Base-by-base conservation (phyloP, 805 yeast species). In the Nakazawaea ernobii region DNA sequence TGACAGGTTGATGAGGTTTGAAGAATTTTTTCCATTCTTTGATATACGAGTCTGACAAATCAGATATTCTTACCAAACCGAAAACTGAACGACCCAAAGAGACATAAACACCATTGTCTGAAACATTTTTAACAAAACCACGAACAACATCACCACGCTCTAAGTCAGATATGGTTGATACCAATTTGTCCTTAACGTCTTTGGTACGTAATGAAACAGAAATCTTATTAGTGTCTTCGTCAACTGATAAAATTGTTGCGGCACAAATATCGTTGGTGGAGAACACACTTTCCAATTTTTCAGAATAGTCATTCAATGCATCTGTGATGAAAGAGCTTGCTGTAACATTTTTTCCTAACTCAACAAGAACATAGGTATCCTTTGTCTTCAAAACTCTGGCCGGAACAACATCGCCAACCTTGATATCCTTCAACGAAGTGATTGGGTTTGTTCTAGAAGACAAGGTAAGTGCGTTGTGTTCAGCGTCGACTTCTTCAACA, bases 11-110 rank as follows among this genome's bases (percentile, higher is more conserved):
- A 62, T 85, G 80, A 27, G 79, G 74, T 52, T 74, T 74, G 74
- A 75, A 88, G 52, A 73, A 77, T 53, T 80, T 81, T 70, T 87
- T 87, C 98, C 98, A 92, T 49, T 92, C 95, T 57, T 84, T 85
- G 59, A 89, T 68, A 57, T 69, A 87, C 1, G 84, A 72, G 57
- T 92, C 98, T 9, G 95, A 86, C 28, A 92, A 69, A 60, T 91
- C 91, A 38, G 84, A 66, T 43, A 89, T 81, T 58, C 88, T 83
- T 27, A 88, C 94, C 58, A 92, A 80, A 1, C 91, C 97, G 55
- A 78, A 79, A 26, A 86, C 70, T 1, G 73, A 68, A 52, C 86
- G 75, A 37, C 94, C 89, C 53, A 92, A 68, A 17, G 86, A 74
- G 43, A 92, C 84, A 60, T 84, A 88, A 26, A 92, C 64, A 61